Conservation (phyloP, 306 rosid genomes). For the Cucurbita argyrosperma region DNA sequence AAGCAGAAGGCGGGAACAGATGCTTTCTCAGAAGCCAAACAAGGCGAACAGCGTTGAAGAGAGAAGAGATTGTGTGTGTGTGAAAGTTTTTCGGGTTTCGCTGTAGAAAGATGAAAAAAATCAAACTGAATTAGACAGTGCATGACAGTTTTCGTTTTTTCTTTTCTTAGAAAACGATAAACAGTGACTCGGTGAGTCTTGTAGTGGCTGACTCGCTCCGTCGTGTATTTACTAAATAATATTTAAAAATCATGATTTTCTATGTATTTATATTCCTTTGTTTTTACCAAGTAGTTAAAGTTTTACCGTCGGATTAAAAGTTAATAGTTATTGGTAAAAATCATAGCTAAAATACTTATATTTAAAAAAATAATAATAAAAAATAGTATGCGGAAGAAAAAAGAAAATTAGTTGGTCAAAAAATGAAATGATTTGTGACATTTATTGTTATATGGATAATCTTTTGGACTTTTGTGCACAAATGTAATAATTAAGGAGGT, state of each 20-base stretch:
- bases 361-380: too few relatives aligned
- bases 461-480: background rate
- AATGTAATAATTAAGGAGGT: background rate
- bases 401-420: background rate
- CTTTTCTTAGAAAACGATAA: background rate
- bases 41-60: background rate
- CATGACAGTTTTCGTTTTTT: background rate
- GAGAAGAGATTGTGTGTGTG: background rate
- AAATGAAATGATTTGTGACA: background rate
- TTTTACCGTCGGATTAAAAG: too few relatives aligned
- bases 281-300: too few relatives aligned
- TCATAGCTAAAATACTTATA: too few relatives aligned
- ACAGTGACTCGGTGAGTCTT: slow-evolving; percentile 2
- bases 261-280: too few relatives aligned
- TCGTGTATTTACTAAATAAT: slow-evolving; percentile 3
- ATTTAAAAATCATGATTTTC: background rate
- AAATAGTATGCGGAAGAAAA: background rate
- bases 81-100: background rate
- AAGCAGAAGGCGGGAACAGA: background rate
- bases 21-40: background rate
- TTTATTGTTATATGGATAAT: background rate
- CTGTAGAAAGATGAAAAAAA: slow-evolving; percentile 1
- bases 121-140: slow-evolving; percentile 6
- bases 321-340: too few relatives aligned
- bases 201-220: background rate